Conservation (phyloP, 148 eudicot species). For the Agrostemma githago region DNA sequence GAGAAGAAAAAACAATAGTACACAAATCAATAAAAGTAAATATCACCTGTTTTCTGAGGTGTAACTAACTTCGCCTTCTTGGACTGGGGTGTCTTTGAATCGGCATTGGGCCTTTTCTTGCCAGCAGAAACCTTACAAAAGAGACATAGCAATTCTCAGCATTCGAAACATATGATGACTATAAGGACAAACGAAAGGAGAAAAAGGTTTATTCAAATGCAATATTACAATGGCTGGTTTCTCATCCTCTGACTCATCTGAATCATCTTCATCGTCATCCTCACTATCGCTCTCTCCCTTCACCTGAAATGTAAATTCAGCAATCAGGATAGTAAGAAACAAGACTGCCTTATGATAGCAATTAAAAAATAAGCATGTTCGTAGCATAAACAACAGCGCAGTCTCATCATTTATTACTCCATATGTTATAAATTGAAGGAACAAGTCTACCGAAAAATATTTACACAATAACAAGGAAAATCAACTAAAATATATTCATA, state of each 20-base stretch:
- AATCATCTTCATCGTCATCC: slow-evolving; percentile 25
- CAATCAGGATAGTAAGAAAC: slow-evolving; percentile 6
- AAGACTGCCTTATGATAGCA: neutral
- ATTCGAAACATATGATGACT: neutral
- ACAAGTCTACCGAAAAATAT: neutral
- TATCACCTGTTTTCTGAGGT: slow-evolving; percentile 53
- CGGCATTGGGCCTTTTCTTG: slow-evolving; percentile 45
- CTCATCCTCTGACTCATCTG: slow-evolving; percentile 34
- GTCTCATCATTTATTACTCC: neutral
- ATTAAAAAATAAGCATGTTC: neutral
- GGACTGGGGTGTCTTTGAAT: slow-evolving; percentile 45
- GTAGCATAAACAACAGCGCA: neutral
- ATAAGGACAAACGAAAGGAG: neutral
- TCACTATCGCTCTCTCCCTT: slow-evolving; percentile 10
- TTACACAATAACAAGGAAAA: slow-evolving; percentile 1
- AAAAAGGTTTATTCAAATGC: neutral
- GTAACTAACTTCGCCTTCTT: slow-evolving; percentile 51
- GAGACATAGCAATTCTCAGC: neutral
- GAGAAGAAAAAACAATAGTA: neutral
- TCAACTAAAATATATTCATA: neutral
- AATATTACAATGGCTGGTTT: slow-evolving; percentile 28
- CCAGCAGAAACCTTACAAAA: slow-evolving; percentile 23
- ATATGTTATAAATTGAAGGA: neutral
- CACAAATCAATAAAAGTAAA: no score
- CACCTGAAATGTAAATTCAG: neutral